These are phyloP conservation scores for Elasticomyces elasticus DNA, from an alignment of 495 filamentous ascomycete genomes.

Conservation along the genomic window DNA sequence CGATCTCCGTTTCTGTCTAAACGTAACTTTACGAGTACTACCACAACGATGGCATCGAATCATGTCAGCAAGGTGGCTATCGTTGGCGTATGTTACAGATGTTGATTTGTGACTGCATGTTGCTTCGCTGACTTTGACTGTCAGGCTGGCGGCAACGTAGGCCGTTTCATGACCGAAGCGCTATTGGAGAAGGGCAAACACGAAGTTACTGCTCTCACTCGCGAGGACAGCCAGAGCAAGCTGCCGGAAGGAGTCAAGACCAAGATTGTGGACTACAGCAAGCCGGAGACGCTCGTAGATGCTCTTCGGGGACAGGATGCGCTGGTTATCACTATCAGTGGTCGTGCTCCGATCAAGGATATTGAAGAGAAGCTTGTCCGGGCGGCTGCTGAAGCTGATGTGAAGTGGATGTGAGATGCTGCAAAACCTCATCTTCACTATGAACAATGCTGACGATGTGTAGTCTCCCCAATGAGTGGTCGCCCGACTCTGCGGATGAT, in stretches of 20 bases:
- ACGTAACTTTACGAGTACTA: not conserved
- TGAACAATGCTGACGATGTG: not conserved
- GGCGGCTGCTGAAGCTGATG: slow-evolving; percentile 51
- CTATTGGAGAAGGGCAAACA: not conserved
- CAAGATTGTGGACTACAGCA: slow-evolving; percentile 36
- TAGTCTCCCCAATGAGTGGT: slow-evolving; percentile 45
- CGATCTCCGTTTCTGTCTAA: not conserved
- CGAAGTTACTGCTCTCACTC: slow-evolving; percentile 45
- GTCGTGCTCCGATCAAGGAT: slow-evolving; percentile 38
- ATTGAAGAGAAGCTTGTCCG: slow-evolving; percentile 41
- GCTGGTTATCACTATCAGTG: slow-evolving; percentile 39
- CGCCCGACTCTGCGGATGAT: not conserved
- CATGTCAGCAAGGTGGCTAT: slow-evolving; percentile 3
- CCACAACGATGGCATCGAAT: not conserved
- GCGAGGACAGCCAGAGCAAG: slow-evolving; percentile 34
- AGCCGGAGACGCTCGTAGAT: slow-evolving; percentile 33
- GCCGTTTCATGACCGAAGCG: slow-evolving; percentile 2
- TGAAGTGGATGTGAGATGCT: slow-evolving; percentile 40
- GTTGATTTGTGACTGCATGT: not conserved
- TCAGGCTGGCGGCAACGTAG: slow-evolving; percentile 2
- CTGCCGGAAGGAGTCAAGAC: slow-evolving; percentile 33
- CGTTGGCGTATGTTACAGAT: not conserved
- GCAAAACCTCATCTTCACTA: not conserved
- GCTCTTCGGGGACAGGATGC: slow-evolving; percentile 42
- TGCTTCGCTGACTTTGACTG: not conserved